These are phyloP conservation scores for Gardenia jasminoides DNA, from an alignment of 257 asterid genomes.

Conservation along the genomic window DNA sequence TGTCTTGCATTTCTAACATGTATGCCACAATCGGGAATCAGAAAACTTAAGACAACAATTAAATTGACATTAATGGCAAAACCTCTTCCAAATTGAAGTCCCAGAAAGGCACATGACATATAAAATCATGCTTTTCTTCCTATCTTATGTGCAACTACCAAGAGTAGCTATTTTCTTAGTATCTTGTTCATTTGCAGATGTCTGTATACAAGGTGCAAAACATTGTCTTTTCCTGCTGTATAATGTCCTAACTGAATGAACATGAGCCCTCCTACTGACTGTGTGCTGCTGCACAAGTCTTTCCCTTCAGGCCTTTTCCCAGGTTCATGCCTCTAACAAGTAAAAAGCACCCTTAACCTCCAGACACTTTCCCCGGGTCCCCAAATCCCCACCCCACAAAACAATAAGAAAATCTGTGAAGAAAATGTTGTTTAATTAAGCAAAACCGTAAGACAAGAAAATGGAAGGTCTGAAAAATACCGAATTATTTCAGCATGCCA, in stretches of 20 bases:
- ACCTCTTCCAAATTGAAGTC: no score
- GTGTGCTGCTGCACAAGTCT: not conserved
- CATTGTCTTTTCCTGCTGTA: not conserved
- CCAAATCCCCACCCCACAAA: not conserved
- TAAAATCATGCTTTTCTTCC: not conserved
- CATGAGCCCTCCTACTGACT: not conserved
- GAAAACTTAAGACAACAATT: not conserved
- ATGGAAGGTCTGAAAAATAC: conserved; percentile 49
- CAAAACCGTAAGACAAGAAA: conserved; percentile 19
- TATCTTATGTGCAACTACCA: not conserved
- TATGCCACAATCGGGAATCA: not conserved
- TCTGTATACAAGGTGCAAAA: not conserved
- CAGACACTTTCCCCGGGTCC: not conserved
- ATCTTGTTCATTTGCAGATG: not conserved
- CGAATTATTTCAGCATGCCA: conserved; percentile 98
- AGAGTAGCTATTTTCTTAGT: not conserved
- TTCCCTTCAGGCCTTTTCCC: not conserved
- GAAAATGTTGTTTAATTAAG: not conserved
- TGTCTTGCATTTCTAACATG: not conserved
- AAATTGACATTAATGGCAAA: not conserved
- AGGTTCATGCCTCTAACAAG: not conserved
- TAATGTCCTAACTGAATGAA: not conserved
- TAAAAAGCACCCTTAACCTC: not conserved
- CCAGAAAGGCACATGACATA: not conserved
- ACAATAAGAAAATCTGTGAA: not conserved